Percentiles rank a stretch among this genome's conserved stretches.
Evolutionary conservation across 768 basidiomycete species (phyloP).

Genomic region (Hypholoma fasciculare): DNA sequence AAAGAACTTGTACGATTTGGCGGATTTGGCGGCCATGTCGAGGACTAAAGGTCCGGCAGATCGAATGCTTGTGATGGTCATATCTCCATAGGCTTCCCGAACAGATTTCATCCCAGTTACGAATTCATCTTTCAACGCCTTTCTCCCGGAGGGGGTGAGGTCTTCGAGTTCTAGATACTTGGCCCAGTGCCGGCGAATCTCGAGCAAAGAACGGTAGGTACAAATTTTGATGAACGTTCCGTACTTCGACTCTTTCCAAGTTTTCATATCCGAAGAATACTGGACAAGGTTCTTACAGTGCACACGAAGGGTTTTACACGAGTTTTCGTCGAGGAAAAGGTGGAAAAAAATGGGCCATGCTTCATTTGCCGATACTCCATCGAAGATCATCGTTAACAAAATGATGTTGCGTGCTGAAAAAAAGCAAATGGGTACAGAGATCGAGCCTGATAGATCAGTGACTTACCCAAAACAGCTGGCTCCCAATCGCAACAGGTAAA

Average conservation of each 20-base stretch:
- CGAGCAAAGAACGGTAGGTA: slow-evolving; percentile 34
- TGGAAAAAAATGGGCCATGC: slow-evolving; percentile 53
- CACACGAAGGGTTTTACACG: slow-evolving; percentile 28
- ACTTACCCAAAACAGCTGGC: slow-evolving; percentile 43
- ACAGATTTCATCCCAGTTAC: slow-evolving; percentile 17
- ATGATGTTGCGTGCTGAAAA: slow-evolving; percentile 47
- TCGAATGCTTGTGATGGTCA: slow-evolving; percentile 19
- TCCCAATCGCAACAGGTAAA: slow-evolving; percentile 55
- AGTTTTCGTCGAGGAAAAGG: slow-evolving; percentile 39
- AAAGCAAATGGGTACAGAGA: neutral
- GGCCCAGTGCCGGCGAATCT: slow-evolving; percentile 41
- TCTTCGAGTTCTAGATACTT: slow-evolving; percentile 30
- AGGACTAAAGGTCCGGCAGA: slow-evolving; percentile 36
- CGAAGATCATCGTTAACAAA: slow-evolving; percentile 42
- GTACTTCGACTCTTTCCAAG: slow-evolving; percentile 43
- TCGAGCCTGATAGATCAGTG: neutral
- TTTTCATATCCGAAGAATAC: slow-evolving; percentile 27
- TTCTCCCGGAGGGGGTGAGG: slow-evolving; percentile 20
- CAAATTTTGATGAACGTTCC: slow-evolving; percentile 36
- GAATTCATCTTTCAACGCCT: slow-evolving; percentile 21
- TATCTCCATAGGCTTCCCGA: neutral
- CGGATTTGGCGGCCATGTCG: neutral
- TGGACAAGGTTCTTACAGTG: slow-evolving; percentile 41
- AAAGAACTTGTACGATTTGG: slow-evolving; percentile 23
- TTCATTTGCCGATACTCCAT: slow-evolving; percentile 21